These are phyloP conservation scores for Thalia dealbata DNA, from an alignment of 176 grass and related monocot genomes.

Conservation along the genomic window DNA sequence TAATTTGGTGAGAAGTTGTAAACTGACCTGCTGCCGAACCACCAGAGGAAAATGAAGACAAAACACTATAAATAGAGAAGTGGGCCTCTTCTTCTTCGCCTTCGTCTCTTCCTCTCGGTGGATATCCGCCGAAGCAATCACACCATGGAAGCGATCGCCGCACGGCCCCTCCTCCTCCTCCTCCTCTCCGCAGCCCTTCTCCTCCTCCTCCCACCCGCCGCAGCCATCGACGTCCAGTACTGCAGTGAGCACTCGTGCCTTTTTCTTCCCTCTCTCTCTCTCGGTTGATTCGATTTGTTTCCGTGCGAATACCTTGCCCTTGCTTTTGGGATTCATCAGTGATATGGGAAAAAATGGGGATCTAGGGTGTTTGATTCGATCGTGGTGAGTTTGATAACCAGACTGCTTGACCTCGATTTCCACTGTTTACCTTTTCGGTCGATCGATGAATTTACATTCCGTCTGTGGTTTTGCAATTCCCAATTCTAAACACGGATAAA, in stretches of 20 bases:
- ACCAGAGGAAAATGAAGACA: too few species aligned
- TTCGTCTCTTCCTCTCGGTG: neutral
- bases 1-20: neutral
- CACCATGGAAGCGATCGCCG: neutral
- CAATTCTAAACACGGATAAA: too few species aligned
- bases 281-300: neutral
- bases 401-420: too few species aligned
- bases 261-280: too few species aligned
- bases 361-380: too few species aligned
- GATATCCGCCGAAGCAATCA: neutral
- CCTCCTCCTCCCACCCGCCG: conserved; percentile 20
- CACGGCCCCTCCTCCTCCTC: neutral
- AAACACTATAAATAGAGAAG: too few species aligned
- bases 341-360: too few species aligned
- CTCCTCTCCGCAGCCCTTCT: conserved; percentile 9
- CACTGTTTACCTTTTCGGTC: too few species aligned
- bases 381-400: too few species aligned
- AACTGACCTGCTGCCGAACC: too few species aligned
- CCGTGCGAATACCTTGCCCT: neutral
- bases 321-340: neutral
- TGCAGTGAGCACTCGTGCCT: conserved; percentile 30
- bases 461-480: too few species aligned
- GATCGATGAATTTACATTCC: too few species aligned
- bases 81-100: neutral
- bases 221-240: conserved; percentile 27